Evolutionary conservation across 805 yeast species (phyloP).

Genomic region (Metschnikowia peoriensis): DNA sequence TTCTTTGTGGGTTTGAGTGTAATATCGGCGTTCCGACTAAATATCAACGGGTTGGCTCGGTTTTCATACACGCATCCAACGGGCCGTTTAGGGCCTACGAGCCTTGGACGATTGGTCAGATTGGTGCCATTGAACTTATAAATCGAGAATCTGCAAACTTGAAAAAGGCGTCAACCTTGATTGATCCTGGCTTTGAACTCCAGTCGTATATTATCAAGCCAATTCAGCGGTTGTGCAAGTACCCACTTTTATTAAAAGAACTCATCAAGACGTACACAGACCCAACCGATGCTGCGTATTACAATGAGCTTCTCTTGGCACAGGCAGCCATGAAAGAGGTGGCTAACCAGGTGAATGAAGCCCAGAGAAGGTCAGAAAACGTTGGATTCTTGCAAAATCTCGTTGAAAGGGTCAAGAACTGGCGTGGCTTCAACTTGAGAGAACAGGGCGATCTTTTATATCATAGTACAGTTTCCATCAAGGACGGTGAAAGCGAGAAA

Average conservation of each 20-base stretch:
- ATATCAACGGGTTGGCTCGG: constrained; percentile 83
- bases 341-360: constrained; percentile 86
- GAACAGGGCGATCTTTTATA: constrained; percentile 84
- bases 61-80: constrained; percentile 76
- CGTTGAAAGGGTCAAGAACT: constrained; percentile 73
- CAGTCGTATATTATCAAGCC: constrained; percentile 91
- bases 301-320: constrained; percentile 70
- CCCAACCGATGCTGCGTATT: constrained; percentile 24
- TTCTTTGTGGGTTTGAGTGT: constrained; percentile 84
- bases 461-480: constrained; percentile 67
- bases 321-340: constrained; percentile 74
- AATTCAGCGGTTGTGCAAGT: constrained; percentile 92
- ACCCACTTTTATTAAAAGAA: constrained; percentile 80
- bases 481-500: constrained; percentile 69
- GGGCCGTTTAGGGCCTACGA: constrained; percentile 86
- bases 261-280: constrained; percentile 58
- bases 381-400: constrained; percentile 66
- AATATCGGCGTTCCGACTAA: constrained; percentile 72
- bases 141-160: constrained; percentile 59
- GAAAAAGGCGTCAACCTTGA: constrained; percentile 51
- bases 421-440: constrained; percentile 83
- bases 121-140: constrained; percentile 80
- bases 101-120: constrained; percentile 91
- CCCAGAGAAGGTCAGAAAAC: constrained; percentile 90
- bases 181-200: constrained; percentile 84